Base-by-base conservation (phyloP, 139 green algal species). In the Closterium sp. region DNA sequence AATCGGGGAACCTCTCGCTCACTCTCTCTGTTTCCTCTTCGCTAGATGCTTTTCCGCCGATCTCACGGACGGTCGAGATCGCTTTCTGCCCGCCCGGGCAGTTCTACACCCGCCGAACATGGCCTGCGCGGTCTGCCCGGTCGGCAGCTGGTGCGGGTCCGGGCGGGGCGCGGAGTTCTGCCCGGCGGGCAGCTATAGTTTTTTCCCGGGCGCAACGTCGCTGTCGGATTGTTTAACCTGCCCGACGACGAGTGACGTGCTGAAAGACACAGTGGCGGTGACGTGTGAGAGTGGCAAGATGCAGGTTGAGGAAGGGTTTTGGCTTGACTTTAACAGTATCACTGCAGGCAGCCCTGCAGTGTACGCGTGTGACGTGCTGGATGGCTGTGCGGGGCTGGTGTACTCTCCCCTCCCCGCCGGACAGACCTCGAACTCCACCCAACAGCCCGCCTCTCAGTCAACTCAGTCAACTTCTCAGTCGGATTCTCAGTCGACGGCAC, bases 41-140 rank as follows among this genome's bases (percentile, higher is more conserved):
- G n/a, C 21, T 33, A 23, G 83, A 33, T 32, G 83, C 83, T 9
- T 86, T 86, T 33, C 83, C 83, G n/a, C n/a, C n/a, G n/a, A 86
- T 86, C 83, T 21, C 30, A 33, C 83, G 83, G n/a, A 86, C 83
- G 83, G n/a, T 86, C 1, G 30, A 32, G n/a, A 86, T 86, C 30
- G 83, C 16, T 23, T 33, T 86, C n/a, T 86, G 83, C 83, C 83
- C 83, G 83, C n/a, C 83, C n/a, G 83, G 83, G 83, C 83, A 86
- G 83, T 86, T 86, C 25, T 86, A 86, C 83, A 86, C n/a, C 83
- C n/a, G 30, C 83, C 83, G n/a, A 28, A 28, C 21, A 34, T 34
- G n/a, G 25, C 30, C n/a, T 86, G 83, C 83, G n/a, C 30, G 83
- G 30, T 33, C n/a, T 86, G 83, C n/a, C n/a, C 83, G 25, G 16